These are phyloP conservation scores for Capsicum pubescens DNA, from an alignment of 257 asterid genomes.

Conservation along the genomic window DNA sequence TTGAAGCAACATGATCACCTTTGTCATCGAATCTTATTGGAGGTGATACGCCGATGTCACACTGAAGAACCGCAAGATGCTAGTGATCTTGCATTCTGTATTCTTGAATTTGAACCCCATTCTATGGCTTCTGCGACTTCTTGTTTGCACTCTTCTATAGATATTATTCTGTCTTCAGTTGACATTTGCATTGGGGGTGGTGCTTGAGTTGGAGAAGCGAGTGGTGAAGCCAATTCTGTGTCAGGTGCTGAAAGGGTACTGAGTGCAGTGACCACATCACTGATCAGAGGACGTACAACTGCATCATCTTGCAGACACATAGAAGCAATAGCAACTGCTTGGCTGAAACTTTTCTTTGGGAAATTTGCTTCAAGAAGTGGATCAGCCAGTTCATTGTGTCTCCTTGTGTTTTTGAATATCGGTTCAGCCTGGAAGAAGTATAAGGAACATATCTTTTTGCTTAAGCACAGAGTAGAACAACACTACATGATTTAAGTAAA, in stretches of 20 bases:
- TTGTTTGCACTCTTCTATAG: conserved; percentile 52
- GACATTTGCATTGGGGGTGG: not conserved
- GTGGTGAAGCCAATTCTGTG: conserved; percentile 25
- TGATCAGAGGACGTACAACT: conserved; percentile 62
- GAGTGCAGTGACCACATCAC: conserved; percentile 93
- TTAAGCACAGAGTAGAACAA: not conserved
- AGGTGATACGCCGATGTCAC: not conserved
- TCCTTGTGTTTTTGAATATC: conserved; percentile 60
- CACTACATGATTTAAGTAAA: not conserved
- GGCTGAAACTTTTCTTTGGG: conserved; percentile 70
- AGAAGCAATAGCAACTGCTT: conserved; percentile 78
- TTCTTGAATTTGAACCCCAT: conserved; percentile 77
- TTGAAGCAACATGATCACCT: conserved; percentile 16
- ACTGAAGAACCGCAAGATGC: conserved; percentile 34
- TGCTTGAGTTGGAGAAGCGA: conserved; percentile 36
- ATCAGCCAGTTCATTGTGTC: conserved; percentile 66
- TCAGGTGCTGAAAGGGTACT: conserved; percentile 64
- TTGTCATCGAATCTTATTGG: not conserved
- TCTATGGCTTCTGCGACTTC: conserved; percentile 87
- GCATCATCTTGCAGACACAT: conserved; percentile 87
- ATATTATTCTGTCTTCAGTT: conserved; percentile 5
- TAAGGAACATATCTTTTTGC: not conserved
- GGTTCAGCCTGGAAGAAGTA: conserved; percentile 63
- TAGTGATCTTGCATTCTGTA: conserved; percentile 33
- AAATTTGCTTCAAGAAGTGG: conserved; percentile 60